phyloP scores from a whole-genome alignment of 345 rosid species.

The Rhizophora mangle region DNA sequence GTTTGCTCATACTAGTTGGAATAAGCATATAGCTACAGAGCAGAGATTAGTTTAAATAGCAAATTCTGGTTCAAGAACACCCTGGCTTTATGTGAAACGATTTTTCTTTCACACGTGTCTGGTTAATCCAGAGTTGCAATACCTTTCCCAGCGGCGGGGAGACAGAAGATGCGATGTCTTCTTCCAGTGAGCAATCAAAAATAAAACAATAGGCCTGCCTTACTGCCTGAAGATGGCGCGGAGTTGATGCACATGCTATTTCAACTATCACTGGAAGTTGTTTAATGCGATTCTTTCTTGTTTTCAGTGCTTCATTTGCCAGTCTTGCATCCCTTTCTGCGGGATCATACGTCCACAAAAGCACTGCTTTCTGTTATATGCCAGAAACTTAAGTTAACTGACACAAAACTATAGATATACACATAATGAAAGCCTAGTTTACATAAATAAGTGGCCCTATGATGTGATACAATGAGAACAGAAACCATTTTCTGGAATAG shows the following conservation, averaged over 20 bases:
- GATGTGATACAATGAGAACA: too few relatives aligned
- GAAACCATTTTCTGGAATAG: too few relatives aligned
- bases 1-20: too few relatives aligned
- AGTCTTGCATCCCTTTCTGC: slow-evolving; percentile 82
- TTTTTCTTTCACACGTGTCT: too few relatives aligned
- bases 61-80: neutral
- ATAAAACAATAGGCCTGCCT: slow-evolving; percentile 73
- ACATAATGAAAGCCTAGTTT: too few relatives aligned
- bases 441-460: too few relatives aligned
- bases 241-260: slow-evolving; percentile 75
- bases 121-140: neutral
- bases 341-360: slow-evolving; percentile 69
- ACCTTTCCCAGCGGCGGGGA: slow-evolving; percentile 67
- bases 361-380: slow-evolving; percentile 60
- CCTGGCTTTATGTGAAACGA: too few relatives aligned
- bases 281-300: slow-evolving; percentile 37
- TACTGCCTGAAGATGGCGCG: slow-evolving; percentile 64
- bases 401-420: too few relatives aligned
- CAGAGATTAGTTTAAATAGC: too few relatives aligned
- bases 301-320: slow-evolving; percentile 51
- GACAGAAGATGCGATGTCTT: slow-evolving; percentile 50
- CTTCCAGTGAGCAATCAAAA: slow-evolving; percentile 67
- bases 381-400: slow-evolving; percentile 7
- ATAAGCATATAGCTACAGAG: too few relatives aligned
- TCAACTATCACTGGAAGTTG: slow-evolving; percentile 58